Evolutionary conservation across 2,329 filamentous ascomycete genomes (phyloP), one percentile per base, ranked within the genome.

Genomic region (Davidsoniella neocaledoniae): DNA sequence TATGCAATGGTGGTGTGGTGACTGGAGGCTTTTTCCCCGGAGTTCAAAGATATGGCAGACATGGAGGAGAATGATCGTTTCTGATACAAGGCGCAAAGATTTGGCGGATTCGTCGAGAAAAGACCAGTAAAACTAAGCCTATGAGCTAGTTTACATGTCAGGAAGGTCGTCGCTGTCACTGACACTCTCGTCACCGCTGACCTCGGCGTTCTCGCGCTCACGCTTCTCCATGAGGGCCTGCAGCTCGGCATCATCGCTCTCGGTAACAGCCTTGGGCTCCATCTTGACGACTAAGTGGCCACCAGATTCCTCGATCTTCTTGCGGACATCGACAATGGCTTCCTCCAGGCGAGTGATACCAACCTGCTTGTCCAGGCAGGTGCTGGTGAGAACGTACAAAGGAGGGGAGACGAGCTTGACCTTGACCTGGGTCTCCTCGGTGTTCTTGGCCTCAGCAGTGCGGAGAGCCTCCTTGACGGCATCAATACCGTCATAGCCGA

Each of bases 201-300:
- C 86, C 66, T 98, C 86, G 64, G 86, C 85, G 68, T 98, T 98
- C 76, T 96, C 90, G 57, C 86, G 82, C 73, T 94, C 91, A 57
- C 85, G 81, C 81, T 96, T 95, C 75, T 96, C 91, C 91, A 98
- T 98, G 56, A 98, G 76, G 48, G 90, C 91, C 66, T 95, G 87
- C 57, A 98, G 73, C 68, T 95, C 88, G 23, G 90, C 91, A 62
- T 98, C 91, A 61, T 98, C 93, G 65, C 87, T 93, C 74, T 96
- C 93, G 1, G 91, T 98, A 55, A 98, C 91, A 4, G 93, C 91
- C 79, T 96, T 96, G 58, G 91, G 91, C 60, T 91, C 88, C 91
- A 98, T 98, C 79, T 93, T 94, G 59, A 95, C 83, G 41, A 81
- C 76, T 61, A 90, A 83, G 62, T 78, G 79, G 54, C 91, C 91